Conservation (phyloP, 805 yeast species). For the Lachancea dasiensis region DNA sequence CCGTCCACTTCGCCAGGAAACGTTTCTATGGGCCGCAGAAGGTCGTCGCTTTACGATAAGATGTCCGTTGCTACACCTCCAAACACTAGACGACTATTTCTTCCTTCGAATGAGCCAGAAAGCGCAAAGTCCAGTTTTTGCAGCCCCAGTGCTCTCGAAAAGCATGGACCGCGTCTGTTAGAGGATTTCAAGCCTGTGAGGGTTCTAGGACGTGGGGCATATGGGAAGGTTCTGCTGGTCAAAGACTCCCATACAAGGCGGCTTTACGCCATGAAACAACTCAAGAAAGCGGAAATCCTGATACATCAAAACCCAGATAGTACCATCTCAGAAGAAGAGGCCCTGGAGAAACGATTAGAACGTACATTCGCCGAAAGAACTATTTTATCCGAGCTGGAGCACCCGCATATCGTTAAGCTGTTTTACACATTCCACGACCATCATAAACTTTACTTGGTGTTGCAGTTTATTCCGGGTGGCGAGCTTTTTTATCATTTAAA, state of each 20-base stretch:
- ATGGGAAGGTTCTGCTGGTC: slow-evolving; percentile 79
- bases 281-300: slow-evolving; percentile 73
- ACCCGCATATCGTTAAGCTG: slow-evolving; percentile 75
- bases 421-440: slow-evolving; percentile 81
- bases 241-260: slow-evolving; percentile 55
- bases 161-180: slow-evolving; percentile 23
- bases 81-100: slow-evolving; percentile 22
- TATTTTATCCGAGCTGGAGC: slow-evolving; percentile 63
- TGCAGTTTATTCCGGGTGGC: slow-evolving; percentile 87
- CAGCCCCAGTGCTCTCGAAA: slow-evolving; percentile 3
- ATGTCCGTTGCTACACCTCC: slow-evolving; percentile 27
- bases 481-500: slow-evolving; percentile 53
- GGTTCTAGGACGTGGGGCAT: slow-evolving; percentile 83
- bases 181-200: slow-evolving; percentile 66
- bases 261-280: slow-evolving; percentile 80
- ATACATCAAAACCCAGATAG: slow-evolving; percentile 36
- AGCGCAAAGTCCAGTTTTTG: not conserved
- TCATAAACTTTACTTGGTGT: slow-evolving; percentile 62
- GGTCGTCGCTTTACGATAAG: slow-evolving; percentile 28
- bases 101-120: slow-evolving; percentile 12
- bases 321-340: slow-evolving; percentile 11
- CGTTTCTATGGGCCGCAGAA: slow-evolving; percentile 17
- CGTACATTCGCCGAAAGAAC: slow-evolving; percentile 77
- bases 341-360: slow-evolving; percentile 47
- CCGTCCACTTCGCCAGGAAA: not conserved